A percentile compares a stretch with the other conserved stretches of the same genome.
phyloP scores from a whole-genome alignment of 176 grass and related monocot species.

The Avena sativa region DNA sequence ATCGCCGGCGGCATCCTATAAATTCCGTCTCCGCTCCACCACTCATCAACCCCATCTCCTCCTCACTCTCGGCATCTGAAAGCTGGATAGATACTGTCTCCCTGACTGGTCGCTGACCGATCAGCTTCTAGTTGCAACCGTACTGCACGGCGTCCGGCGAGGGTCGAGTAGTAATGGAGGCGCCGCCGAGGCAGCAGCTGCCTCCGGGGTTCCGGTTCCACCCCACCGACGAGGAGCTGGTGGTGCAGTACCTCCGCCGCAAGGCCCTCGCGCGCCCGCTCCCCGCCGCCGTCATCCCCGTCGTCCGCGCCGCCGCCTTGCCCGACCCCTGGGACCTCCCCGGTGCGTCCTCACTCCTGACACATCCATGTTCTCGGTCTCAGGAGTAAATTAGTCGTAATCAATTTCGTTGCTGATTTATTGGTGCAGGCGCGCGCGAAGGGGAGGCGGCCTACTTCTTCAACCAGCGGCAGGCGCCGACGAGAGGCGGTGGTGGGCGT shows the following conservation, averaged over 20 bases:
- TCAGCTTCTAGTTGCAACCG: not conserved
- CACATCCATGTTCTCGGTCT: not conserved
- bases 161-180: not conserved
- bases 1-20: constrained; percentile 42
- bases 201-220: constrained; percentile 89
- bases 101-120: not conserved
- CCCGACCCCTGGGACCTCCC: constrained; percentile 77
- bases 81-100: not conserved
- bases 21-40: constrained; percentile 54
- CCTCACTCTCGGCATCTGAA: constrained; percentile 2
- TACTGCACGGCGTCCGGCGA: constrained; percentile 31
- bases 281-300: constrained; percentile 76
- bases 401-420: not conserved
- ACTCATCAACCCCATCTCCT: constrained; percentile 47
- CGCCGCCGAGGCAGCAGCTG: constrained; percentile 39
- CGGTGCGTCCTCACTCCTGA: constrained; percentile 21
- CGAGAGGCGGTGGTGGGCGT: constrained; percentile 10
- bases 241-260: constrained; percentile 76
- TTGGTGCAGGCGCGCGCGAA: constrained; percentile 54
- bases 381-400: not conserved
- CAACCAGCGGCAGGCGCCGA: constrained; percentile 32
- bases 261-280: constrained; percentile 61
- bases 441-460: constrained; percentile 76
- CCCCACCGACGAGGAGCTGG: constrained; percentile 85
- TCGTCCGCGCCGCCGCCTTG: constrained; percentile 48